A percentile compares a stretch with the other conserved stretches of the same genome.
Conservation (phyloP, 108 stramenopile species). For the Skeletonema tropicum region DNA sequence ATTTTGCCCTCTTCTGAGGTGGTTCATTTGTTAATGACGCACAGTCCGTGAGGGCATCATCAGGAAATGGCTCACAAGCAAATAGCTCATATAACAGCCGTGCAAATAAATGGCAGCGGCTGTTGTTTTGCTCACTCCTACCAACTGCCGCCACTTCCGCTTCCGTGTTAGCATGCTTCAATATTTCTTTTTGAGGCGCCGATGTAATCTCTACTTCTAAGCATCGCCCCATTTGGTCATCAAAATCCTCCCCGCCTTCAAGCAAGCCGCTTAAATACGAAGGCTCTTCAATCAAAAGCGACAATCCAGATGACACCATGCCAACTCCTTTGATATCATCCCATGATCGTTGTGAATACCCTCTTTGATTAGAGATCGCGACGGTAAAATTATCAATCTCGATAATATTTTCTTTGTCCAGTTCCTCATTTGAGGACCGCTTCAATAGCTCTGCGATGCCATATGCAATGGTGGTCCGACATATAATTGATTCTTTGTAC, state of each 20-base stretch:
- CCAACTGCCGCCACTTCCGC: not conserved
- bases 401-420: not conserved
- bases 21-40: not conserved
- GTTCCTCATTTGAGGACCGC: not conserved
- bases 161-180: not conserved
- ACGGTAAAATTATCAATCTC: constrained; percentile 4
- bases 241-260: not conserved
- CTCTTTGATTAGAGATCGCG: not conserved
- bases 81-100: constrained; percentile 20
- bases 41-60: not conserved
- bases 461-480: constrained; percentile 32
- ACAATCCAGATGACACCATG: constrained; percentile 25
- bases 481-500: not conserved
- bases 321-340: constrained; percentile 27
- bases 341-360: not conserved
- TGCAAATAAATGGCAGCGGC: constrained; percentile 20
- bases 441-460: constrained; percentile 31
- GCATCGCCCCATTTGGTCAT: constrained; percentile 10
- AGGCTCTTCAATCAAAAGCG: constrained; percentile 14
- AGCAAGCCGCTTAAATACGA: constrained; percentile 10
- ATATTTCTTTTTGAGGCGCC: not conserved
- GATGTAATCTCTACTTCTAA: constrained; percentile 12
- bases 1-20: not conserved
- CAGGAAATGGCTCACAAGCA: constrained; percentile 1
- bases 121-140: constrained; percentile 6